Evolutionary conservation across 73 alveolate species (phyloP).

Genomic region (Blepharisma japonicum): DNA sequence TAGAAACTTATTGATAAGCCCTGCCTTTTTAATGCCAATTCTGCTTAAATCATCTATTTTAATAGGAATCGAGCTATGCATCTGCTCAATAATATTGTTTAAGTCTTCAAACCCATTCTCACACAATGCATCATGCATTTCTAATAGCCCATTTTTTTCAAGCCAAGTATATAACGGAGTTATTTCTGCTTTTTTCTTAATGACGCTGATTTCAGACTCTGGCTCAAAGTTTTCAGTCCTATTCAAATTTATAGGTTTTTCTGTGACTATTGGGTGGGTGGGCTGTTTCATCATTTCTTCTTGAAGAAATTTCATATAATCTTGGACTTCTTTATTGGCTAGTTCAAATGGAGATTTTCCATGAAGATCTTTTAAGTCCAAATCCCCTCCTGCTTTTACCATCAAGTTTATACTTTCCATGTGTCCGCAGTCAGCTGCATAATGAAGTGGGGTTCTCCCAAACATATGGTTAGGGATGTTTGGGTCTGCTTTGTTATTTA

Average conservation of each 20-base stretch:
- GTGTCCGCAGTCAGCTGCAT: slow-evolving; percentile 21
- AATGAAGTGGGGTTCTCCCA: slow-evolving; percentile 29
- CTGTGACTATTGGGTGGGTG: too few relatives aligned
- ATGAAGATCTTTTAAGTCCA: background rate
- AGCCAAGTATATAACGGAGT: background rate
- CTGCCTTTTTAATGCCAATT: slow-evolving; percentile 3
- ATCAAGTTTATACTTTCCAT: background rate
- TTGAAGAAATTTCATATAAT: too few relatives aligned
- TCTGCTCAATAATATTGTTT: background rate
- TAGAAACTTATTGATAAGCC: background rate
- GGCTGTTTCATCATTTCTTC: too few relatives aligned
- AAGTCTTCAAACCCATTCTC: slow-evolving; percentile 14
- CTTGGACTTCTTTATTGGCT: slow-evolving; percentile 11
- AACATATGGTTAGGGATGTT: slow-evolving; percentile 20
- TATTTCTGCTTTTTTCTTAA: background rate
- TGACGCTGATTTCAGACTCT: too few relatives aligned
- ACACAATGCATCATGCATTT: background rate
- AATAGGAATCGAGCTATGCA: slow-evolving; percentile 20
- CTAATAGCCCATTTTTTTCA: background rate
- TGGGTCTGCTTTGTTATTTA: slow-evolving; percentile 9
- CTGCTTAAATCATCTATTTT: background rate
- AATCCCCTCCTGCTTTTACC: slow-evolving; percentile 9
- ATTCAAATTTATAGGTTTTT: too few relatives aligned
- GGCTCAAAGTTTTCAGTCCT: too few relatives aligned
- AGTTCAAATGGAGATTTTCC: slow-evolving; percentile 26